phyloP scores from a whole-genome alignment of 148 eudicot species.

The Dianthus caryophyllus region DNA sequence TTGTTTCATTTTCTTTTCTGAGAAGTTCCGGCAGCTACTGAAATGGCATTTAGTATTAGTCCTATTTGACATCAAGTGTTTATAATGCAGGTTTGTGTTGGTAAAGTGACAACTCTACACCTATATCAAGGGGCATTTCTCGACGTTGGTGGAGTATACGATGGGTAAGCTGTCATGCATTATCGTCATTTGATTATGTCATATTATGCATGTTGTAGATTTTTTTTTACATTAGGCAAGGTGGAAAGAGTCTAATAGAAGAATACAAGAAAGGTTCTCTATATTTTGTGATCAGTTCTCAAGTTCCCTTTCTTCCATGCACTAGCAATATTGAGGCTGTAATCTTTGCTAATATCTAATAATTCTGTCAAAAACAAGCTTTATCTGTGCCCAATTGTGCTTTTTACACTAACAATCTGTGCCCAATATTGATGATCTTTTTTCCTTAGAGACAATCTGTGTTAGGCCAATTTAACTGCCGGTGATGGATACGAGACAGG shows the following conservation, averaged over 20 bases:
- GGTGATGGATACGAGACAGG: too few species aligned
- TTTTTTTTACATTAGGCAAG: neutral
- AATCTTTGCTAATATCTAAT: neutral
- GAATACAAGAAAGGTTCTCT: neutral
- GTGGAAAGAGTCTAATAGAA: neutral
- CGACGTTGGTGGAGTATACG: slow-evolving; percentile 98
- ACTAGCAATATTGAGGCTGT: neutral
- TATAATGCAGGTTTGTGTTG: slow-evolving; percentile 69
- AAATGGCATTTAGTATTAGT: neutral
- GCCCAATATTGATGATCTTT: neutral
- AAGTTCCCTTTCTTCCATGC: neutral
- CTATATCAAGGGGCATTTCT: slow-evolving; percentile 98
- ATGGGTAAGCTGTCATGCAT: slow-evolving; percentile 51
- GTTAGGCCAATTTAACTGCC: too few species aligned
- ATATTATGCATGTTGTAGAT: neutral
- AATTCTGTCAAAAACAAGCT: neutral
- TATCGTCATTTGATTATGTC: neutral
- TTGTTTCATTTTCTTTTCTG: neutral
- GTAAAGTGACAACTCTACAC: slow-evolving; percentile 85
- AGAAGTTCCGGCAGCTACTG: neutral
- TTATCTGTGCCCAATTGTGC: neutral
- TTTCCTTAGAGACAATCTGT: neutral
- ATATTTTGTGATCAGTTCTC: neutral
- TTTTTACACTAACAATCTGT: neutral
- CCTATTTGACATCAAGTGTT: slow-evolving; percentile 1